Base-by-base conservation (phyloP, 1,284 basidiomycete species). In the Tilletia setariae region DNA sequence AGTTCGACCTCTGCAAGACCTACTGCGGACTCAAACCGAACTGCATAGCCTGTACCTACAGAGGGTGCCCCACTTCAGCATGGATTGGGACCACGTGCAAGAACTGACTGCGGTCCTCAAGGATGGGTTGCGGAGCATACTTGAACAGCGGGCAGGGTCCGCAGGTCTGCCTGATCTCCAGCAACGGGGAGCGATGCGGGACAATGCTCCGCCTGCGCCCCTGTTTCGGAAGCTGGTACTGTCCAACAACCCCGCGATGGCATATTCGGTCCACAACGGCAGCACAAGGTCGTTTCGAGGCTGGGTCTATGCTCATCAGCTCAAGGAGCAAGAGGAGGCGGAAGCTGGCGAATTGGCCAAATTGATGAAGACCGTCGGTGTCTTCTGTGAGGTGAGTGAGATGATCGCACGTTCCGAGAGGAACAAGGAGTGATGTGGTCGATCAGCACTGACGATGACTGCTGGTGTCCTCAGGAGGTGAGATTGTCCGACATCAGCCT, bases 11-110 rank as follows among this genome's bases (percentile, higher is more conserved):
- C n/a, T 61, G 23, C 23, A 40, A 32, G n/a, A 61, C n/a, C 30
- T 61, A 30, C 28, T 61, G 15, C 19, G n/a, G 2, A 61, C 30
- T 16, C 56, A 61, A n/a, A 32, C 56, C 6, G 56, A 32, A 2
- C 56, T 61, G 19, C 56, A 30, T 4, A 61, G 56, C n/a, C 56
- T 61, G 8, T 61, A 61, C 56, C 30, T 61, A 32, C 56, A 61
- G 19, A 25, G 56, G 13, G 56, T 61, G 11, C 56, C 56, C 15
- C 56, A 61, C 30, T 61, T 32, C 11, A 21, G 56, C 19, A 28
- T 3, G 16, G 32, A 61, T 19, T 61, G n/a, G 28, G 56, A 61
- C 28, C 28, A 11, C 13, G 30, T 61, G 2, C 56, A 61, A 35
- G 56, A 61, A 16, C 28, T 61, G 13, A 21, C 35, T 30, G 56